phyloP scores from a whole-genome alignment of 2,329 filamentous ascomycete species.

The Cercospora canescens region DNA sequence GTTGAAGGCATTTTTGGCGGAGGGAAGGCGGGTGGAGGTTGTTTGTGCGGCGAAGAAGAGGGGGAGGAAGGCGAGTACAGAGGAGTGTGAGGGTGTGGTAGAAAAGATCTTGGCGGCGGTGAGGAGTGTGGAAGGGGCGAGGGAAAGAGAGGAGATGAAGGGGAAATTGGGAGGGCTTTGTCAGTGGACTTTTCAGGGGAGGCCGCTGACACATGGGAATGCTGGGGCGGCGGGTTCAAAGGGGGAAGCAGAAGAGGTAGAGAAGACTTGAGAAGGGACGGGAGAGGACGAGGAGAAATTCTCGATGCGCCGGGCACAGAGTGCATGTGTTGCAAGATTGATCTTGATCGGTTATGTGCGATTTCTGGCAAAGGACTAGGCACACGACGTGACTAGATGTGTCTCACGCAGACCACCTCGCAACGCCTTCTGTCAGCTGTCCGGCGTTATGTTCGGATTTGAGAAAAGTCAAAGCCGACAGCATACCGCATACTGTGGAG shows the following conservation, averaged over 20 bases:
- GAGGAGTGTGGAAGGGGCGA: conserved; percentile 44
- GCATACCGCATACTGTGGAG: no score
- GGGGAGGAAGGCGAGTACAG: conserved; percentile 58
- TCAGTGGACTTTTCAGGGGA: conserved; percentile 49
- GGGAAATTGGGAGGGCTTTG: conserved; percentile 49
- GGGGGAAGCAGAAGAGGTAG: background rate
- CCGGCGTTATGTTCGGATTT: no score
- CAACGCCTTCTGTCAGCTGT: no score
- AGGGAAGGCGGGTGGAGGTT: conserved; percentile 75
- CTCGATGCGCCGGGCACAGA: background rate
- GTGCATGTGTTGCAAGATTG: background rate
- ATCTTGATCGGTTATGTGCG: background rate
- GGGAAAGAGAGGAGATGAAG: conserved; percentile 48
- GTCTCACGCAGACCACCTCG: no score
- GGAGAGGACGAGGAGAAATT: background rate
- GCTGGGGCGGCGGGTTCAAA: background rate
- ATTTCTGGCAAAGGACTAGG: background rate
- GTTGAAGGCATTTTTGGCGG: conserved; percentile 67
- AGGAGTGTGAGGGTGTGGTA: conserved; percentile 64
- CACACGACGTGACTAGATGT: background rate
- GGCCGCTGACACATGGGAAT: conserved; percentile 9
- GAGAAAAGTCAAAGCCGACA: no score
- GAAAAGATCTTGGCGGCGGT: conserved; percentile 49
- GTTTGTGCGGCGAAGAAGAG: conserved; percentile 67
- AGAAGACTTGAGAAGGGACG: background rate